Evolutionary conservation across 352 stramenopile species (phyloP), one percentile per base, ranked within the genome.

Genomic region (Phytophthora sp.): DNA sequence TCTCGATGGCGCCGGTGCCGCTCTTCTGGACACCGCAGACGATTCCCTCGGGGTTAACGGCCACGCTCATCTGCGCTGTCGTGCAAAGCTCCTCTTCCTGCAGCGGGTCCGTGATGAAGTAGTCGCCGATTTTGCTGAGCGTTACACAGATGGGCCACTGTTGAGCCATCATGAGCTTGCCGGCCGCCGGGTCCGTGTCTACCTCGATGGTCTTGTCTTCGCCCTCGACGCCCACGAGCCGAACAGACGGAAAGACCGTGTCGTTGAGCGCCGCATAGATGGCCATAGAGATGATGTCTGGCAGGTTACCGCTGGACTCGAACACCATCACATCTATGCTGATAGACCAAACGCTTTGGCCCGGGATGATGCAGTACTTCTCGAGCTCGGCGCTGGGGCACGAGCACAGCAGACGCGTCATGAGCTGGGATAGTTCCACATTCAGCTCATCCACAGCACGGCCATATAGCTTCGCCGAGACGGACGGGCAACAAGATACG

Each of bases 11-110:
- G 18, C 82, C 85, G 4, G 69, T 65, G 7, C 85, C 85, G 47
- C 79, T 89, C 76, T 92, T 94, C 63, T 94, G 85, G 16, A 92
- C 74, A 44, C 85, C 85, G 46, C 83, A 91, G 30, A 94, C 80
- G 16, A 66, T 73, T 11, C 80, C 77, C 11, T 66, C 75, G 6
- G 74, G 80, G 56, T 94, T 78, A 11, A 94, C 80, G 9, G 81
- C 81, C 23, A 92, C 82, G 57, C 80, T 89, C 58, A 92, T 86
- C 66, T 89, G 82, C 46, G 82, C 84, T 23, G 70, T 86, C 59
- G 87, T 80, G 63, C 85, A 94, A 4, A 92, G 71, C 65, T 94
- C 85, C 60, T 94, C 85, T 60, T 94, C 85, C 39, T 89, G 81
- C 57, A 77, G 73, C 13, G 85, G 69, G 49, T 94, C 85, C 44